Conservation (phyloP, 2,329 filamentous ascomycete genomes). For the Curvularia sp. region DNA sequence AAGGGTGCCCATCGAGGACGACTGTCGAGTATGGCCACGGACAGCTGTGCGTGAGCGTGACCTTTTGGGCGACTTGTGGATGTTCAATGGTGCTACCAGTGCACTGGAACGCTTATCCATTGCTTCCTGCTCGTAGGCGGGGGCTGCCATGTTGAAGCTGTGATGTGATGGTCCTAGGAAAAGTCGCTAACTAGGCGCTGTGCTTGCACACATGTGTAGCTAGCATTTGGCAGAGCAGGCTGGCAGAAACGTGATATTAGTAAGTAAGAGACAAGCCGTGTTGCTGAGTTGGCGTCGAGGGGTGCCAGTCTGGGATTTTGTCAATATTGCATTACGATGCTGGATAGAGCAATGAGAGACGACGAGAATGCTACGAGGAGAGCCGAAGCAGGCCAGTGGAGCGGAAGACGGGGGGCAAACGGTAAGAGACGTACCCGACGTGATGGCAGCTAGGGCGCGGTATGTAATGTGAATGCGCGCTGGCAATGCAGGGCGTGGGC, state of each 20-base stretch:
- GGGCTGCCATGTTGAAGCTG: slow-evolving; percentile 39
- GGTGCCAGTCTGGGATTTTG: slow-evolving; percentile 3
- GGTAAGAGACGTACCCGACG: slow-evolving; percentile 39
- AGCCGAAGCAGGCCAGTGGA: slow-evolving; percentile 38
- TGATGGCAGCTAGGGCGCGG: slow-evolving; percentile 17
- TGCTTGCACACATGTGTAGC: slow-evolving; percentile 26
- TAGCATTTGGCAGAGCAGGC: slow-evolving; percentile 37
- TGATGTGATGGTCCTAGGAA: slow-evolving; percentile 7
- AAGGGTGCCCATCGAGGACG: slow-evolving; percentile 41
- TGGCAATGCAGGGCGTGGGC: neutral
- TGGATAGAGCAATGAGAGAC: slow-evolving; percentile 38
- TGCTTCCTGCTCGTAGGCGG: slow-evolving; percentile 34
- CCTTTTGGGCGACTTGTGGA: slow-evolving; percentile 45
- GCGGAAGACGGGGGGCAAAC: slow-evolving; percentile 30
- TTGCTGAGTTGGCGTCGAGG: slow-evolving; percentile 26
- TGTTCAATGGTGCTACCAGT: slow-evolving; percentile 47
- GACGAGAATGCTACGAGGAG: slow-evolving; percentile 33
- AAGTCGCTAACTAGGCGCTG: slow-evolving; percentile 39
- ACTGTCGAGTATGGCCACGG: slow-evolving; percentile 39
- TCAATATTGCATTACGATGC: slow-evolving; percentile 39
- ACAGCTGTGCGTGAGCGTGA: slow-evolving; percentile 33
- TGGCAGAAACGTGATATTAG: slow-evolving; percentile 16
- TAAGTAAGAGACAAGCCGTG: slow-evolving; percentile 6
- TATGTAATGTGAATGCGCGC: slow-evolving; percentile 3
- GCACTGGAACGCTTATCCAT: slow-evolving; percentile 46